These are phyloP conservation scores for Dactylorhiza incarnata DNA, from an alignment of 106 monocot species.

Conservation along the genomic window DNA sequence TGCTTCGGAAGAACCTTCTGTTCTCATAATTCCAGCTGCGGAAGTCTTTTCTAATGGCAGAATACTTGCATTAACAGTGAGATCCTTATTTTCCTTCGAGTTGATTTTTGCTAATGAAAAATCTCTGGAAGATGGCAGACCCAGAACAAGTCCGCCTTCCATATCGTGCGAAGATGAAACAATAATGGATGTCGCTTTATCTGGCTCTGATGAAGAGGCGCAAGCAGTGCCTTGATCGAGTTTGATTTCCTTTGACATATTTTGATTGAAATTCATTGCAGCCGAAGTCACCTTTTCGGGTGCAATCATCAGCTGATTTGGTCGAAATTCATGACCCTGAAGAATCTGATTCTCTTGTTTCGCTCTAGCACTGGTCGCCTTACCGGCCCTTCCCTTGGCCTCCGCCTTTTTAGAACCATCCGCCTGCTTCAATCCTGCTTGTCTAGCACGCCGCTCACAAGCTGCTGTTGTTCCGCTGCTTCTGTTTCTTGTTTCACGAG, in stretches of 20 bases:
- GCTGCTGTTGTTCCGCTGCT: conserved; percentile 38
- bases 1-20: neutral
- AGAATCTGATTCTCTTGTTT: conserved; percentile 10
- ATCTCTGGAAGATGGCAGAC: neutral
- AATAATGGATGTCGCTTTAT: neutral
- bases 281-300: neutral
- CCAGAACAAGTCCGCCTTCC: conserved; percentile 2
- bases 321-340: neutral
- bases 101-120: neutral
- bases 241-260: conserved; percentile 2
- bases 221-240: neutral
- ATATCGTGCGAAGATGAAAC: conserved; percentile 1
- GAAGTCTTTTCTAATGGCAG: neutral
- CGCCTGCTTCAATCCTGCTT: conserved; percentile 34
- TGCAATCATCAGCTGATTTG: neutral
- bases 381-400: conserved; percentile 6
- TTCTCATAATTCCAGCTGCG: neutral
- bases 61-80: neutral
- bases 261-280: neutral
- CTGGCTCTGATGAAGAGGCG: neutral
- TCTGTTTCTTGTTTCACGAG: conserved; percentile 58
- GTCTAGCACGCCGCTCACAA: conserved; percentile 41
- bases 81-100: neutral
- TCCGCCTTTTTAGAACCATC: conserved; percentile 18
- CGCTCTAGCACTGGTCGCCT: neutral